Conservation (phyloP, 139 green algal species). For the Pleodorina starrii region DNA sequence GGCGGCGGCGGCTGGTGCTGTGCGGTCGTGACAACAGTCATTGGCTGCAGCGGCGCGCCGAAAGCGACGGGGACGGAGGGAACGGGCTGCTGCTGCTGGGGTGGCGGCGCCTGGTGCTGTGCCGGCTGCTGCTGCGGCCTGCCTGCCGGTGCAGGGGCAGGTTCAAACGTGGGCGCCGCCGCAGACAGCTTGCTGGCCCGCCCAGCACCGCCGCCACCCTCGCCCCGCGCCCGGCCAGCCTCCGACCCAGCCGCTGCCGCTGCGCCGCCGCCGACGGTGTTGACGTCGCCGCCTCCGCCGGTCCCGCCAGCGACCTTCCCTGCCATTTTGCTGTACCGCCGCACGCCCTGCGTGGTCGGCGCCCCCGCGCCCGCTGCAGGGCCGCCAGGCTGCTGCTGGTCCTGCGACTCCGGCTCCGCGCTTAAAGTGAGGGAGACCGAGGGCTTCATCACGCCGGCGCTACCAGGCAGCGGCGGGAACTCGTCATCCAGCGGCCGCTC, state of each 20-base stretch:
- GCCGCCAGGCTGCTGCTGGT: no score
- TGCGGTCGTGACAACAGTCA: background rate
- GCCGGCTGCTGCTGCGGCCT: background rate
- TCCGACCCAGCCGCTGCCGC: background rate
- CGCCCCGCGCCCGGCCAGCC: background rate
- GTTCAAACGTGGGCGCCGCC: conserved; percentile 33
- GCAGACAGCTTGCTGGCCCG: conserved; percentile 44
- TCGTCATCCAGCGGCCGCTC: conserved; percentile 25
- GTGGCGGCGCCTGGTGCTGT: background rate
- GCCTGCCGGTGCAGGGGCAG: background rate
- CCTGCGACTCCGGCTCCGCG: no score
- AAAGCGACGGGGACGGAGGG: conserved; percentile 17
- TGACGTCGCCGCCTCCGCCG: background rate
- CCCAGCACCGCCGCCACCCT: background rate
- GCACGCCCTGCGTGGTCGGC: background rate
- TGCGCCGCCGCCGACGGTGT: background rate
- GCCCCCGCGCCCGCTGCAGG: background rate
- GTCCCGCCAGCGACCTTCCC: conserved; percentile 7
- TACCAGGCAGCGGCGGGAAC: conserved; percentile 39
- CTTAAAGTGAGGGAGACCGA: no score
- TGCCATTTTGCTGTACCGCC: conserved; percentile 46
- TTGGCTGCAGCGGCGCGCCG: conserved; percentile 11
- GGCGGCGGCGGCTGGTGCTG: no score
- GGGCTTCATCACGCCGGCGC: background rate
- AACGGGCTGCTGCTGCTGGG: background rate